These are phyloP conservation scores for Coemansia sp. DNA, from an alignment of 192 early-diverging fungal species.

Conservation along the genomic window DNA sequence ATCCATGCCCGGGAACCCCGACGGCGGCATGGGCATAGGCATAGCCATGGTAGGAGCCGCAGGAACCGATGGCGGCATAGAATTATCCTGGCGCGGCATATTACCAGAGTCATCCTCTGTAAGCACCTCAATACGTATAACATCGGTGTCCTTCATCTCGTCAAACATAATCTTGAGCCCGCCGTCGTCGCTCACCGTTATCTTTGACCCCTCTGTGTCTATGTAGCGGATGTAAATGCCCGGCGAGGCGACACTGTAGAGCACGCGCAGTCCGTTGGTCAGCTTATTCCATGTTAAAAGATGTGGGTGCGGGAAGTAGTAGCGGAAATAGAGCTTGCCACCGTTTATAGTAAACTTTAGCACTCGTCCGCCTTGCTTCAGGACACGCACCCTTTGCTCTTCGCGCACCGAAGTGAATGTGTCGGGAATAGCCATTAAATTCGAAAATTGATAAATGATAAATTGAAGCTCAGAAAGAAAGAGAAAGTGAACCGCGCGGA, in stretches of 20 bases:
- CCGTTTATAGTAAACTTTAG: slow-evolving; percentile 52
- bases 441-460: slow-evolving; percentile 3
- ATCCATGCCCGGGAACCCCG: slow-evolving; percentile 47
- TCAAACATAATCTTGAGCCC: slow-evolving; percentile 50
- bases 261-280: slow-evolving; percentile 36
- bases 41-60: slow-evolving; percentile 22
- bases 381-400: slow-evolving; percentile 33
- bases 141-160: slow-evolving; percentile 31
- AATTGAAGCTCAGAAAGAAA: neutral
- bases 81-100: neutral
- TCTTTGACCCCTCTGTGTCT: slow-evolving; percentile 34
- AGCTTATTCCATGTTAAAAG: slow-evolving; percentile 41
- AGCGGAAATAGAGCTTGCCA: slow-evolving; percentile 48
- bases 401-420: slow-evolving; percentile 19
- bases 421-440: slow-evolving; percentile 13
- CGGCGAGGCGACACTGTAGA: slow-evolving; percentile 27
- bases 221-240: slow-evolving; percentile 41
- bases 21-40: slow-evolving; percentile 46
- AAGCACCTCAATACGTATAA: slow-evolving; percentile 40
- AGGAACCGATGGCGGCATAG: neutral
- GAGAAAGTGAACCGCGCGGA: slow-evolving; percentile 2
- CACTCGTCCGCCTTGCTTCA: slow-evolving; percentile 43
- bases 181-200: slow-evolving; percentile 44
- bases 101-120: slow-evolving; percentile 8
- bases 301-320: slow-evolving; percentile 45